phyloP scores from a whole-genome alignment of 2,329 filamentous ascomycete species.

The Diplodia mutila region DNA sequence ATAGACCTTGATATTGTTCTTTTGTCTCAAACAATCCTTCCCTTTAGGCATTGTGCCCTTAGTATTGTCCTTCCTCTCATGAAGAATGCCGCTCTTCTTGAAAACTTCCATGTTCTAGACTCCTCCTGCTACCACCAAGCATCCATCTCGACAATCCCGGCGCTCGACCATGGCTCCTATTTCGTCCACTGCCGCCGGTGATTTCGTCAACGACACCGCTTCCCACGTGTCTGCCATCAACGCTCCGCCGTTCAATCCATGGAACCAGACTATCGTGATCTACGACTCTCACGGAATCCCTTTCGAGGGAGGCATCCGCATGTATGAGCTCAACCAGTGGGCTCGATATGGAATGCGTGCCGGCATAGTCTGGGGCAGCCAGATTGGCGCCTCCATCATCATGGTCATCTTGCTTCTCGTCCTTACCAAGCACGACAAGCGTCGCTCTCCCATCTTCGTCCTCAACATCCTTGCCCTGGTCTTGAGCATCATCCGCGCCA shows the following conservation, averaged over 20 bases:
- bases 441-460: slow-evolving; percentile 65
- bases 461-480: slow-evolving; percentile 66
- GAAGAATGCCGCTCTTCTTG: not conserved
- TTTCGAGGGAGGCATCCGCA: slow-evolving; percentile 40
- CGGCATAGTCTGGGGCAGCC: slow-evolving; percentile 68
- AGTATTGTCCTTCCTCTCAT: slow-evolving; percentile 4
- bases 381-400: slow-evolving; percentile 69
- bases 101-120: not conserved
- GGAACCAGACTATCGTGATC: slow-evolving; percentile 57
- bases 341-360: slow-evolving; percentile 53
- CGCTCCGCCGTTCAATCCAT: slow-evolving; percentile 49
- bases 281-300: slow-evolving; percentile 48
- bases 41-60: slow-evolving; percentile 12
- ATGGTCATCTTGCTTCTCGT: slow-evolving; percentile 68
- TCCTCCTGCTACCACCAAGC: not conserved
- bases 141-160: not conserved
- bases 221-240: not conserved
- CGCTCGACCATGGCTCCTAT: not conserved
- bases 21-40: slow-evolving; percentile 22
- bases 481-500: slow-evolving; percentile 63
- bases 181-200: not conserved
- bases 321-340: slow-evolving; percentile 51
- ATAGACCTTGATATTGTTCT: slow-evolving; percentile 20
- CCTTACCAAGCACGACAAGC: slow-evolving; percentile 68
- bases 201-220: not conserved